These are phyloP conservation scores for Sclerotinia glacialis DNA, from an alignment of 2,329 filamentous ascomycete species.

Conservation along the genomic window DNA sequence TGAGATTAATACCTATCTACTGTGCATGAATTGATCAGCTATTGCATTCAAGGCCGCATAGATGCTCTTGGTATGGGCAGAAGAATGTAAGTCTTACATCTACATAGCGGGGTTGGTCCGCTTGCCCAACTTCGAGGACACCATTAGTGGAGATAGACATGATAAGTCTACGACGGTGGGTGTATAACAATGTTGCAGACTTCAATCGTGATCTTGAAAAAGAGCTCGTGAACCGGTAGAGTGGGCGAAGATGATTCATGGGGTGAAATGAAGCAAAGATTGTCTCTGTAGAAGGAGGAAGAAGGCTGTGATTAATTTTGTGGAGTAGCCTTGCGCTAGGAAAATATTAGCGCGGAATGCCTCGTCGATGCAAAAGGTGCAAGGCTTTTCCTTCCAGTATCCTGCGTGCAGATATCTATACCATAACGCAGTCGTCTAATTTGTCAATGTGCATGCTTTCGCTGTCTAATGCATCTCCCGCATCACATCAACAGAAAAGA, in stretches of 20 bases:
- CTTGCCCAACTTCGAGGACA: background rate
- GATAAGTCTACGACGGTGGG: background rate
- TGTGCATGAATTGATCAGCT: slow-evolving; percentile 23
- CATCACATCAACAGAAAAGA: background rate
- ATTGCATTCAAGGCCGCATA: background rate
- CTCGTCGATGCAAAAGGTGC: background rate
- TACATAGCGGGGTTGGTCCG: slow-evolving; percentile 20
- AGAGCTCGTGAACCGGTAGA: background rate
- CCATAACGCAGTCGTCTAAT: background rate
- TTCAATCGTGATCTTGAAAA: background rate
- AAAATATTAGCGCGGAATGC: background rate
- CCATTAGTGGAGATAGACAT: slow-evolving; percentile 14
- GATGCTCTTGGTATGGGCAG: background rate
- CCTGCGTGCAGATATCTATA: background rate
- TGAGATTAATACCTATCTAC: slow-evolving; percentile 90
- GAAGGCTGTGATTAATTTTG: slow-evolving; percentile 7
- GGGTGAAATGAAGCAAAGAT: background rate
- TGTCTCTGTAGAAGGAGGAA: background rate
- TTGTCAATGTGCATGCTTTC: background rate
- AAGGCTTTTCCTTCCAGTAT: background rate
- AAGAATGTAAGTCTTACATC: slow-evolving; percentile 18
- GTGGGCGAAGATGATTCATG: slow-evolving; percentile 15
- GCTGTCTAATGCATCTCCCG: background rate
- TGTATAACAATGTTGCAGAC: background rate
- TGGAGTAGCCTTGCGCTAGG: slow-evolving; percentile 13